phyloP scores from a whole-genome alignment of 768 basidiomycete species.

The Xerocomellus dryophilus region DNA sequence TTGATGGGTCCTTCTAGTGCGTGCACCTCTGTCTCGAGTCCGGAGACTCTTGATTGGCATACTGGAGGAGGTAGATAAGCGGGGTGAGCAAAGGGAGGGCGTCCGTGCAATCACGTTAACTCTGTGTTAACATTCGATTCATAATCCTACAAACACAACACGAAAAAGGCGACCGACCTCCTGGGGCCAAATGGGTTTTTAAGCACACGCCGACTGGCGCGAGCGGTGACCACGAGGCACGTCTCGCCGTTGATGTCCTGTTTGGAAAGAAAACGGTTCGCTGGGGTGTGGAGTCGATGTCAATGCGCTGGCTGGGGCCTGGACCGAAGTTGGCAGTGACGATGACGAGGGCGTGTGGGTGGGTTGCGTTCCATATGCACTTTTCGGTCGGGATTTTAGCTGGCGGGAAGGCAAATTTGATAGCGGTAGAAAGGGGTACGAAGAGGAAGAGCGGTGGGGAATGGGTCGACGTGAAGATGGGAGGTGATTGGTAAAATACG shows the following conservation, averaged over 20 bases:
- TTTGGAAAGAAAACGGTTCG: too few species aligned
- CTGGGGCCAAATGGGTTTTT: constrained; percentile 69
- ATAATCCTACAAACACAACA: too few species aligned
- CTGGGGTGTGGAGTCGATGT: too few species aligned
- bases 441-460: constrained; percentile 24
- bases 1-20: too few species aligned
- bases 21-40: too few species aligned
- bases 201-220: constrained; percentile 94
- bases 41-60: too few species aligned
- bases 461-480: too few species aligned
- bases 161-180: constrained; percentile 46
- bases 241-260: constrained; percentile 86
- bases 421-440: constrained; percentile 52
- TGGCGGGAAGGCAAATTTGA: constrained; percentile 85
- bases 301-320: constrained; percentile 69
- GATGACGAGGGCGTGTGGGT: constrained; percentile 84
- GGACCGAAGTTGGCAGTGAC: constrained; percentile 91
- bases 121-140: too few species aligned
- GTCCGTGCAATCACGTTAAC: too few species aligned
- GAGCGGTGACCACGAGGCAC: constrained; percentile 89
- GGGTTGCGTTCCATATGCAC: constrained; percentile 95
- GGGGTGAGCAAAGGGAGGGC: too few species aligned
- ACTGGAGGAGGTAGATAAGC: too few species aligned
- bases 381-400: constrained; percentile 70
- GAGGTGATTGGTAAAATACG: too few species aligned